Evolutionary conservation across 2,329 filamentous ascomycete species (phyloP).

Genomic region (Cercospora berteroae): DNA sequence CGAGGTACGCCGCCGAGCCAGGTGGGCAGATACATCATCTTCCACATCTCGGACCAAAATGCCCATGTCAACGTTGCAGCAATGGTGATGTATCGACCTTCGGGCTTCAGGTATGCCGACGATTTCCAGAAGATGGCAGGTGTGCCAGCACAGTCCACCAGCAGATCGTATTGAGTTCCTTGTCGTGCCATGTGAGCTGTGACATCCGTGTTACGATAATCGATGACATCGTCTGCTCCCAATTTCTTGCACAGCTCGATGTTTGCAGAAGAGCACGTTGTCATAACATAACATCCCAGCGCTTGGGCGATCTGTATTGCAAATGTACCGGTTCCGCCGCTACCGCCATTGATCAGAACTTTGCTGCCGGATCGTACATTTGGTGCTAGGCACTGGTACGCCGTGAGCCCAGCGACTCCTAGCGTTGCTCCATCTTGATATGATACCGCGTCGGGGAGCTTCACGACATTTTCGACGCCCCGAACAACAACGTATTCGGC

Average conservation of each 20-base stretch:
- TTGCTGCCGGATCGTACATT: slow-evolving; percentile 46
- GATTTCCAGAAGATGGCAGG: slow-evolving; percentile 55
- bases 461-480: slow-evolving; percentile 20
- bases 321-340: slow-evolving; percentile 60
- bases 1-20: slow-evolving; percentile 46
- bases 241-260: slow-evolving; percentile 56
- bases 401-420: slow-evolving; percentile 42
- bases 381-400: slow-evolving; percentile 40
- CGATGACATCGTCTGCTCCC: slow-evolving; percentile 63
- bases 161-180: slow-evolving; percentile 50
- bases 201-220: slow-evolving; percentile 56
- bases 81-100: slow-evolving; percentile 54
- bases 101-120: slow-evolving; percentile 51
- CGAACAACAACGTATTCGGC: slow-evolving; percentile 39
- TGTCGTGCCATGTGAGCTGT: slow-evolving; percentile 47
- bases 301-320: slow-evolving; percentile 64
- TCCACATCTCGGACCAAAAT: slow-evolving; percentile 40
- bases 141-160: slow-evolving; percentile 59
- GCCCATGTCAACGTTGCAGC: slow-evolving; percentile 34
- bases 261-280: slow-evolving; percentile 59
- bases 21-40: slow-evolving; percentile 48
- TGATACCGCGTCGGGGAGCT: slow-evolving; percentile 39
- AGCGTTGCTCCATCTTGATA: slow-evolving; percentile 40
- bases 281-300: slow-evolving; percentile 58
- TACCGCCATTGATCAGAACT: slow-evolving; percentile 65